These are phyloP conservation scores for Cucumis melo DNA, from an alignment of 306 rosid species.

Conservation along the genomic window DNA sequence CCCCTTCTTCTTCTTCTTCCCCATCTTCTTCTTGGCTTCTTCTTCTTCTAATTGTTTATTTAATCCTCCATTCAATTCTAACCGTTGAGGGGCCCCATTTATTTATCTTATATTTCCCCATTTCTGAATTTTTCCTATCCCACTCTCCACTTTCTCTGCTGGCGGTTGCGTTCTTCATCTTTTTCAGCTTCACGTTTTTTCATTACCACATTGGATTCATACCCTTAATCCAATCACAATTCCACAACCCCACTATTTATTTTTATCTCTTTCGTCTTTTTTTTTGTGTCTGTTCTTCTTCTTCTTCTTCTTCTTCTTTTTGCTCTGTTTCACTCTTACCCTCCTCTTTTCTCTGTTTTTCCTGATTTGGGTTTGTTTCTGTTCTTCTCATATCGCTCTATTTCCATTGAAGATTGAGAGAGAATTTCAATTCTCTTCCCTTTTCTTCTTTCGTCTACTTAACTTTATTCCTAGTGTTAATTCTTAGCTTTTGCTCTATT, in stretches of 20 bases:
- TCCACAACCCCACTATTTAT: background rate
- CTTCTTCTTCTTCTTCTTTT: background rate
- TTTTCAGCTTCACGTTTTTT: background rate
- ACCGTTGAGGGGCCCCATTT: background rate
- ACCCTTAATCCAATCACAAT: background rate
- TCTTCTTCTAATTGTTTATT: background rate
- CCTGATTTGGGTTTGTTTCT: background rate
- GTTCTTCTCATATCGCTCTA: background rate
- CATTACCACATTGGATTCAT: background rate
- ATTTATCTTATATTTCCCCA: background rate
- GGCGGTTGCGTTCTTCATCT: background rate
- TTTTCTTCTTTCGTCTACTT: background rate
- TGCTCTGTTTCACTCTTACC: background rate
- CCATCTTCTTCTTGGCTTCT: background rate
- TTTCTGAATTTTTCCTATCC: background rate
- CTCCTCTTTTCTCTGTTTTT: background rate
- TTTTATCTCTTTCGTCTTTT: background rate
- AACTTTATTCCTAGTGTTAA: background rate
- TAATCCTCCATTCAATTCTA: background rate
- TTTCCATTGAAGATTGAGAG: background rate
- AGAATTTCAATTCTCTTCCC: background rate
- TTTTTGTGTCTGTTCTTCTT: background rate
- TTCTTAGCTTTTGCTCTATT: background rate
- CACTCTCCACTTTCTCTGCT: constrained; percentile 5
- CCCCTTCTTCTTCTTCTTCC: background rate